Evolutionary conservation across 805 yeast genomes (phyloP).

Genomic region (Candida pseudoglaebosa): DNA sequence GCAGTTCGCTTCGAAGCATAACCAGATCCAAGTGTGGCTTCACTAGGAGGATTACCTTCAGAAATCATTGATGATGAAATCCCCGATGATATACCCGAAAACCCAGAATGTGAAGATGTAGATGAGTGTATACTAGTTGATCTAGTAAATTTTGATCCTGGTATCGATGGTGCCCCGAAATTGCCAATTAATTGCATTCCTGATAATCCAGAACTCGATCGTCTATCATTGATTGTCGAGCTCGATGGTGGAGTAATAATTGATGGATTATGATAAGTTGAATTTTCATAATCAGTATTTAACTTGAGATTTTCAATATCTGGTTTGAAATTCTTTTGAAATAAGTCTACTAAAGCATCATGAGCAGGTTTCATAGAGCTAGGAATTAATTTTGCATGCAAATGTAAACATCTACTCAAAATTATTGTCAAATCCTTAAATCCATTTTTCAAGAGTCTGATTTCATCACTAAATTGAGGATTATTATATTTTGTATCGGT

Average conservation of each 20-base stretch:
- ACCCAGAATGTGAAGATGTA: slow-evolving; percentile 23
- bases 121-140: slow-evolving; percentile 18
- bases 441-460: slow-evolving; percentile 42
- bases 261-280: slow-evolving; percentile 19
- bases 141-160: slow-evolving; percentile 21
- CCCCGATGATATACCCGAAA: slow-evolving; percentile 23
- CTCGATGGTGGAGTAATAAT: slow-evolving; percentile 12
- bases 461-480: slow-evolving; percentile 25
- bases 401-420: slow-evolving; percentile 58
- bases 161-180: slow-evolving; percentile 7
- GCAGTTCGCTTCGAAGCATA: slow-evolving; percentile 27
- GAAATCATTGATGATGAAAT: slow-evolving; percentile 6
- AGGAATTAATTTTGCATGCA: slow-evolving; percentile 66
- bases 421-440: slow-evolving; percentile 68
- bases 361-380: slow-evolving; percentile 58
- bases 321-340: slow-evolving; percentile 58
- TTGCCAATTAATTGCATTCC: slow-evolving; percentile 1
- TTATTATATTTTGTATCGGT: slow-evolving; percentile 33
- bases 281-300: slow-evolving; percentile 28
- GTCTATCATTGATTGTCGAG: not conserved
- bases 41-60: not conserved
- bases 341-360: slow-evolving; percentile 59
- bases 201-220: slow-evolving; percentile 9
- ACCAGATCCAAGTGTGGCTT: not conserved
- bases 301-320: slow-evolving; percentile 52